A percentile compares a stretch with the other conserved stretches of the same genome.
These are phyloP conservation scores for Alternaria consortialis DNA, from an alignment of 2,329 filamentous ascomycete species.

Conservation along the genomic window DNA sequence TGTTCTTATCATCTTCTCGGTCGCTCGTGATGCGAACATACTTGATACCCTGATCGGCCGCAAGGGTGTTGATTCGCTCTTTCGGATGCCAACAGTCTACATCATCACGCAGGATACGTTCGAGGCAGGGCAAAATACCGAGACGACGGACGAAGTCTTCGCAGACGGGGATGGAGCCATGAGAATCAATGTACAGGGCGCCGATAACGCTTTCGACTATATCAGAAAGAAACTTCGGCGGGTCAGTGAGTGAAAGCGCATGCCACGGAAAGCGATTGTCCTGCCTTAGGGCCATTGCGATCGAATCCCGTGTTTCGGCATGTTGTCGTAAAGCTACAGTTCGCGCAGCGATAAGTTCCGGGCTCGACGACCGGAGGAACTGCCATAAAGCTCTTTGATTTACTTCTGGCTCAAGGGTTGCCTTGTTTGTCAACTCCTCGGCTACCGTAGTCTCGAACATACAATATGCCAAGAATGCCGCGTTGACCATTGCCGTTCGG, in stretches of 20 bases:
- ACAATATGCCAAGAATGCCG: conserved; percentile 79
- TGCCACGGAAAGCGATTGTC: conserved; percentile 78
- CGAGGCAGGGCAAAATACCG: conserved; percentile 71
- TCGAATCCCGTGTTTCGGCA: conserved; percentile 55
- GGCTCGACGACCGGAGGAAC: conserved; percentile 70
- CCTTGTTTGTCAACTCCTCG: conserved; percentile 46
- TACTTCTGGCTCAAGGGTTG: conserved; percentile 40
- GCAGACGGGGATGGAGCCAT: conserved; percentile 56
- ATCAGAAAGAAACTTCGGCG: conserved; percentile 41
- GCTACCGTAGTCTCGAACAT: conserved; percentile 66
- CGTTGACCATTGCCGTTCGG: conserved; percentile 80
- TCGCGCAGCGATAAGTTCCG: conserved; percentile 60
- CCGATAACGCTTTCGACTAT: conserved; percentile 82
- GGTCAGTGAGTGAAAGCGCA: conserved; percentile 66
- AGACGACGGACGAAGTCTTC: conserved; percentile 67
- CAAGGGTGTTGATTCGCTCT: conserved; percentile 71
- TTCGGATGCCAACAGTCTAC: conserved; percentile 70
- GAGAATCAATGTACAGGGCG: conserved; percentile 81
- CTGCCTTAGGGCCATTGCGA: conserved; percentile 62
- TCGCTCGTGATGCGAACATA: conserved; percentile 57
- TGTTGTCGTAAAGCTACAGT: conserved; percentile 58
- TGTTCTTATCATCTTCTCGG: conserved; percentile 5
- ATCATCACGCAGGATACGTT: conserved; percentile 63
- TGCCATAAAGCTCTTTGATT: conserved; percentile 66
- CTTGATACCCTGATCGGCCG: conserved; percentile 61